Percentiles rank a stretch among this genome's conserved stretches.
Conservation (phyloP, 176 grass and related monocot genomes). For the Lolium multiflorum region DNA sequence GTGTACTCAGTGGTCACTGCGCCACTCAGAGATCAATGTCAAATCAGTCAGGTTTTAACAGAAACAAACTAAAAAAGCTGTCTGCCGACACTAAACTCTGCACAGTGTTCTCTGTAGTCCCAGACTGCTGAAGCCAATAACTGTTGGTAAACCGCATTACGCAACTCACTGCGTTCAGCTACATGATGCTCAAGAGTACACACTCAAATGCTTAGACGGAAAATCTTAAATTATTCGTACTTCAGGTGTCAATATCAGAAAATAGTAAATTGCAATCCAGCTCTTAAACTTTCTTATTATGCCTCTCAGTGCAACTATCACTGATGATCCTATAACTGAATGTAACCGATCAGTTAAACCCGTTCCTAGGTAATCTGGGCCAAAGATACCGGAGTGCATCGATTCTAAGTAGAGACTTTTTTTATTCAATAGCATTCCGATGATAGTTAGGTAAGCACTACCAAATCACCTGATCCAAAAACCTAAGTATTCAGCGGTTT, state of each 20-base stretch:
- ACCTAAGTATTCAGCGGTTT: background rate
- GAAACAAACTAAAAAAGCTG: constrained; percentile 3
- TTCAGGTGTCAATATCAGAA: background rate
- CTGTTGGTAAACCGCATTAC: background rate
- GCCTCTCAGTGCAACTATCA: background rate
- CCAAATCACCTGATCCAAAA: background rate
- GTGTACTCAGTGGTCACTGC: too few species aligned
- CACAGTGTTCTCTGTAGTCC: background rate
- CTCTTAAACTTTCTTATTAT: background rate
- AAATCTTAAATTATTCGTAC: background rate
- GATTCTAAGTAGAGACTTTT: background rate
- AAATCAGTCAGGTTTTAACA: background rate
- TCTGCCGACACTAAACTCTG: background rate
- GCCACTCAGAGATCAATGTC: background rate
- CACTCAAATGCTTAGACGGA: background rate
- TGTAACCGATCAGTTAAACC: background rate
- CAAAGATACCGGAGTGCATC: background rate
- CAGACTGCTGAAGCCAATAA: background rate
- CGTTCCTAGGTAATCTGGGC: background rate
- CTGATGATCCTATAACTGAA: background rate
- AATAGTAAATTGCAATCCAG: background rate
- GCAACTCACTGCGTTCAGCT: constrained; percentile 12
- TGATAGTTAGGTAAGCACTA: constrained; percentile 7
- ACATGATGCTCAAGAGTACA: constrained; percentile 7
- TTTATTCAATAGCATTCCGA: background rate